These are phyloP conservation scores for Cladosporium sp. DNA, from an alignment of 2,329 filamentous ascomycete species.

Conservation along the genomic window DNA sequence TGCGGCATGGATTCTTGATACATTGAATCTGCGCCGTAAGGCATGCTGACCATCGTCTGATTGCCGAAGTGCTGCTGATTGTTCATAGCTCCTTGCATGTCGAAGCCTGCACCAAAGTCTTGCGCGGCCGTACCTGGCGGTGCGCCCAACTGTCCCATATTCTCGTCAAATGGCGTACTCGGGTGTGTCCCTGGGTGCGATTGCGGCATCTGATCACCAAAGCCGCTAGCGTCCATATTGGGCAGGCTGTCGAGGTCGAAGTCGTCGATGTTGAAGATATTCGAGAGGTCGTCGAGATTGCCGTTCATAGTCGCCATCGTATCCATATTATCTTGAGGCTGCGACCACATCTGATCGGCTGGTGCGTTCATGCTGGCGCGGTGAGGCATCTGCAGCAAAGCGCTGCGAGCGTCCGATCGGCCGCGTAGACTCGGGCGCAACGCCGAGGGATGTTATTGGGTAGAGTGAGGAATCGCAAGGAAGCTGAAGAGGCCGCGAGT, in stretches of 20 bases:
- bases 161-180: constrained; percentile 27
- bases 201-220: constrained; percentile 21
- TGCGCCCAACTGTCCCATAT: constrained; percentile 17
- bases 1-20: constrained; percentile 27
- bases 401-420: not conserved
- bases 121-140: constrained; percentile 23
- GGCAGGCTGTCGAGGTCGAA: constrained; percentile 30
- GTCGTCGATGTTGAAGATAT: constrained; percentile 39
- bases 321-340: constrained; percentile 35
- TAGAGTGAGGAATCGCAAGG: not conserved
- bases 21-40: constrained; percentile 20
- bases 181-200: constrained; percentile 25
- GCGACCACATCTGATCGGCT: constrained; percentile 34
- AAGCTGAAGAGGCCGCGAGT: constrained; percentile 7
- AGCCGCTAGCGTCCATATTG: constrained; percentile 18
- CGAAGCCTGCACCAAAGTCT: constrained; percentile 25
- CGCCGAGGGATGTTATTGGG: not conserved
- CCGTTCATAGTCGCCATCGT: constrained; percentile 35
- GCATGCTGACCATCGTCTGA: constrained; percentile 13
- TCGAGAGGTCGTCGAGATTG: constrained; percentile 41
- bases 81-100: not conserved
- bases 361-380: constrained; percentile 25
- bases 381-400: not conserved
- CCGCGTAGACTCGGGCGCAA: constrained; percentile 1
- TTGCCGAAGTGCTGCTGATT: constrained; percentile 9